Conservation (phyloP, 2,329 filamentous ascomycete genomes). For the Trichophyton rubrum region DNA sequence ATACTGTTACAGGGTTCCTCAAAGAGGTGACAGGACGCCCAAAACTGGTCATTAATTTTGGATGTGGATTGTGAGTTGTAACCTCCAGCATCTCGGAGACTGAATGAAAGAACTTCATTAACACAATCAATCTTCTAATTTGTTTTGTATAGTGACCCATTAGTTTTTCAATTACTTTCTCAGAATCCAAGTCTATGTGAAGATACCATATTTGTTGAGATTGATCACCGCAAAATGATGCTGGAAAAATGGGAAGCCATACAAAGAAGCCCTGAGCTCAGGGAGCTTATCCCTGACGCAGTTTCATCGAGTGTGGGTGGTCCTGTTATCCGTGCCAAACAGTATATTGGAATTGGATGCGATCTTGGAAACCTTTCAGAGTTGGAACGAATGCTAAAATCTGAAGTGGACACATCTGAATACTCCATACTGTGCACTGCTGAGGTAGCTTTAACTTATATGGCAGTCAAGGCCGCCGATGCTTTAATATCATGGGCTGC, state of each 20-base stretch:
- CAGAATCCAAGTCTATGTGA: slow-evolving; percentile 49
- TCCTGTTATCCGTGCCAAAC: slow-evolving; percentile 51
- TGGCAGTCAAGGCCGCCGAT: slow-evolving; percentile 63
- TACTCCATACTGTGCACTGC: slow-evolving; percentile 66
- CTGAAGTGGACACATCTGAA: slow-evolving; percentile 42
- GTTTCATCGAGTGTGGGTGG: slow-evolving; percentile 22
- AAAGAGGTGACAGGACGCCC: slow-evolving; percentile 40
- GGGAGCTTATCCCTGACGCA: slow-evolving; percentile 38
- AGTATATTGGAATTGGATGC: slow-evolving; percentile 69
- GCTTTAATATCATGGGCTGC: slow-evolving; percentile 67
- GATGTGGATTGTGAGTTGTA: slow-evolving; percentile 69
- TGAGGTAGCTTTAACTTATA: slow-evolving; percentile 85
- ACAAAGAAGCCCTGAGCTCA: slow-evolving; percentile 48
- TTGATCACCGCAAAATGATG: slow-evolving; percentile 76
- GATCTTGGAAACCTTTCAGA: slow-evolving; percentile 57
- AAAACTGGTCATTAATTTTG: slow-evolving; percentile 71
- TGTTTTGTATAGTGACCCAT: slow-evolving; percentile 54
- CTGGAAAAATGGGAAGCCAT: slow-evolving; percentile 59
- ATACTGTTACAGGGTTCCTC: slow-evolving; percentile 63
- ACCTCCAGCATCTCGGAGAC: background rate
- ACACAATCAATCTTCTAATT: background rate
- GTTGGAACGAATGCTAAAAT: slow-evolving; percentile 48
- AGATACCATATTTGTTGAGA: slow-evolving; percentile 60
- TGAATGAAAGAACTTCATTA: too few species aligned
- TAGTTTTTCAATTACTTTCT: slow-evolving; percentile 71